Percentiles rank a stretch among this genome's conserved stretches.
Evolutionary conservation across 148 eudicot species (phyloP).

Genomic region (Rhododendron williamsianum): DNA sequence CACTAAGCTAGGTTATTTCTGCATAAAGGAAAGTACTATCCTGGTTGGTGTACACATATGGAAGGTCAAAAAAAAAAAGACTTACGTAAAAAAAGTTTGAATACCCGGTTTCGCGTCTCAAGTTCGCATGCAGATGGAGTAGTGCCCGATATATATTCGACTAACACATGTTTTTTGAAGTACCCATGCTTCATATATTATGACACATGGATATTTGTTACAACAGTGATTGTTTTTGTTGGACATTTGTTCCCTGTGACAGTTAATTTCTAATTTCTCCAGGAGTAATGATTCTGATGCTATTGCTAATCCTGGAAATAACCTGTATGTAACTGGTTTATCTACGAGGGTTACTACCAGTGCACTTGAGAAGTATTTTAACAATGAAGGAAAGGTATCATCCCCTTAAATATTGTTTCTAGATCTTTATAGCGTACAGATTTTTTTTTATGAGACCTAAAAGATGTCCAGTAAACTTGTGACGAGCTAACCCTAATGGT

Average conservation of each 20-base stretch:
- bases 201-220: not conserved
- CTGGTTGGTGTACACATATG: not conserved
- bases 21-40: not conserved
- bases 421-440: not conserved
- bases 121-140: not conserved
- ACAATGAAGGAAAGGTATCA: constrained; percentile 67
- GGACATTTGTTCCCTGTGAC: constrained; percentile 1
- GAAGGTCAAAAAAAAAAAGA: not conserved
- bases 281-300: constrained; percentile 51
- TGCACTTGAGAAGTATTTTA: constrained; percentile 58
- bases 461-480: not conserved
- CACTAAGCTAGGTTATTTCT: not conserved
- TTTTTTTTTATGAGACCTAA: not conserved
- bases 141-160: not conserved
- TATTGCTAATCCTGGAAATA: constrained; percentile 61
- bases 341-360: constrained; percentile 52
- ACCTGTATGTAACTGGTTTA: constrained; percentile 64
- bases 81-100: not conserved
- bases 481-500: not conserved
- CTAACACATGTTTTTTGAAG: not conserved
- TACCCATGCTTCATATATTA: not conserved
- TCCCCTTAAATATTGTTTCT: not conserved
- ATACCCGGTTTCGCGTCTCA: not conserved
- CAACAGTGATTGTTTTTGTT: not conserved
- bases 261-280: constrained; percentile 18